Evolutionary conservation across 805 yeast genomes (phyloP).

Genomic region (Cyberlindnera sargentensis): DNA sequence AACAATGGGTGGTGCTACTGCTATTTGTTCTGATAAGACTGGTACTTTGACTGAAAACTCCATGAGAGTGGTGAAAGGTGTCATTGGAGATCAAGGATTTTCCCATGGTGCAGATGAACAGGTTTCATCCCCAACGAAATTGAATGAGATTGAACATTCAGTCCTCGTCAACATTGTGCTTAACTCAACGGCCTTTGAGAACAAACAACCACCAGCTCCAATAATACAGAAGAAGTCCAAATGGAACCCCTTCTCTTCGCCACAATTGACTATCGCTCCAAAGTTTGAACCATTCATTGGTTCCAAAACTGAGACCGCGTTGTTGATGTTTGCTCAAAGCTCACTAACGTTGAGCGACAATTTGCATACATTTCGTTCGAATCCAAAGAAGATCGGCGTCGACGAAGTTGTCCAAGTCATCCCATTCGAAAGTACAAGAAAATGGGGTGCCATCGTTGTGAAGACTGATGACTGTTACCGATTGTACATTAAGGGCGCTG

Average conservation of each 20-base stretch:
- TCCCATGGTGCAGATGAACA: slow-evolving; percentile 32
- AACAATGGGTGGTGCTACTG: slow-evolving; percentile 98
- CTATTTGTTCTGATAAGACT: slow-evolving; percentile 94
- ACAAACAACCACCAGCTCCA: slow-evolving; percentile 29
- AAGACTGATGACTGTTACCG: slow-evolving; percentile 41
- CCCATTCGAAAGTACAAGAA: slow-evolving; percentile 88
- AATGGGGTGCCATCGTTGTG: slow-evolving; percentile 84
- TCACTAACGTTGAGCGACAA: slow-evolving; percentile 36
- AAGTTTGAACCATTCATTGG: slow-evolving; percentile 66
- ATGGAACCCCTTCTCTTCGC: slow-evolving; percentile 14
- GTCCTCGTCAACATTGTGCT: slow-evolving; percentile 54
- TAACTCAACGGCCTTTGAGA: slow-evolving; percentile 90
- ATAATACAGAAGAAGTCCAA: slow-evolving; percentile 17
- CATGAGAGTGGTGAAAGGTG: slow-evolving; percentile 84
- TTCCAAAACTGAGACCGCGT: slow-evolving; percentile 90
- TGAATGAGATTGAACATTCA: slow-evolving; percentile 8
- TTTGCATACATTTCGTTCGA: slow-evolving; percentile 41
- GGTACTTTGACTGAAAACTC: slow-evolving; percentile 93
- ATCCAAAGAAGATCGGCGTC: slow-evolving; percentile 25
- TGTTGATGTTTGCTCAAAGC: slow-evolving; percentile 59
- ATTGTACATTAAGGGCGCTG: slow-evolving; percentile 85
- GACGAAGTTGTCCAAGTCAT: slow-evolving; percentile 55
- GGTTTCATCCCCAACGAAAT: slow-evolving; percentile 8
- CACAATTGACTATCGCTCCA: slow-evolving; percentile 2
- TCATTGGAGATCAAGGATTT: slow-evolving; percentile 52